Evolutionary conservation across 139 green algal species (phyloP), one percentile per base, ranked within the genome.

Genomic region (Choricystis sp.): DNA sequence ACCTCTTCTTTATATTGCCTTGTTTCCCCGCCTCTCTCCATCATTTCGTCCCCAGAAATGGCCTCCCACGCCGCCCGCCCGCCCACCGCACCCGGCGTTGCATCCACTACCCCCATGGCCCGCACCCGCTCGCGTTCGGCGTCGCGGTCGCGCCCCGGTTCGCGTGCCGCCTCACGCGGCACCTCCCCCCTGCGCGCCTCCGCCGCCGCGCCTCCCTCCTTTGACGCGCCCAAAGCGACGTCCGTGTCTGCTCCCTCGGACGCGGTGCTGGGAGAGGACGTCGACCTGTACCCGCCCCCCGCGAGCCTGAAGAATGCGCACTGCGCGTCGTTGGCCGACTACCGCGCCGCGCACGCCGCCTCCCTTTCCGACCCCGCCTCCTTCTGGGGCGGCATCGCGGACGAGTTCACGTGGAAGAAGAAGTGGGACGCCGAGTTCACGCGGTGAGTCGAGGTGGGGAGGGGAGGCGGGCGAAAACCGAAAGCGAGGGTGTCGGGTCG

Each of bases 331-430:
- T 16, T 52, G 40, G 40, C 9, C 9, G 9, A 52, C 9, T 52
- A 52, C 40, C 9, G 40, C 9, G 9, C 9, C 9, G 16, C 16
- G 40, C 16, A 52, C 40, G 40, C 40, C 40, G 9, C 9, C 40
- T 52, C 40, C 40, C 40, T 52, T 9, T 52, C 40, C 40, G 40
- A 52, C 40, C 40, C 40, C 9, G 40, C 40, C 40, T 77, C 49
- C 22, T 98, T 98, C 69, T 98, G 92, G 91, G 83, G 64, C 3
- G 72, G 87, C 22, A 80, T 96, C 3, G 90, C 90, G 1, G 48
- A 72, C 31, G 65, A 91, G 25, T 96, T 95, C 66, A 68, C 89
- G 68, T 98, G 91, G 90, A 69, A 94, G 26, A 93, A 87, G 62
- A 85, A 84, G 70, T 85, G 75, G 74, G 68, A 77, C 28, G 49